A percentile compares a stretch with the other conserved stretches of the same genome.
Evolutionary conservation across 2,329 filamentous ascomycete genomes (phyloP).

Genomic region (Fusarium sp.): DNA sequence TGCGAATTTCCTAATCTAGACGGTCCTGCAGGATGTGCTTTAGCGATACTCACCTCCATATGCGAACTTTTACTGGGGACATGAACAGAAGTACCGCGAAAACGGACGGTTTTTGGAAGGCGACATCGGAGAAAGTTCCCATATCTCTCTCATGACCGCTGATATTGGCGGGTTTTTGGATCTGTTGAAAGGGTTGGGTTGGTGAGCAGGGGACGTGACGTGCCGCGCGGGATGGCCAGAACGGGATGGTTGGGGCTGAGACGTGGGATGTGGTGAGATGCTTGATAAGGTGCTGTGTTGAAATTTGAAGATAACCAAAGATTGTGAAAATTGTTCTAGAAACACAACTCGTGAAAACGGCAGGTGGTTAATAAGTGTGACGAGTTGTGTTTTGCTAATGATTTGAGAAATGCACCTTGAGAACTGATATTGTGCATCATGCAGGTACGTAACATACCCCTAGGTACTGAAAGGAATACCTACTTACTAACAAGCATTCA

Average conservation of each 20-base stretch:
- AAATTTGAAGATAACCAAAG: slow-evolving; percentile 23
- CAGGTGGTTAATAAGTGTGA: not conserved
- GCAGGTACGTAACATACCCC: slow-evolving; percentile 35
- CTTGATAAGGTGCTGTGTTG: slow-evolving; percentile 7
- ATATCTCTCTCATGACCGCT: not conserved
- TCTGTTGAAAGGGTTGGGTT: not conserved
- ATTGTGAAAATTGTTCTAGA: slow-evolving; percentile 20
- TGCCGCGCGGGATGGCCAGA: slow-evolving; percentile 15
- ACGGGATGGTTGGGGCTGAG: slow-evolving; percentile 19
- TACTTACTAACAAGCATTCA: not conserved
- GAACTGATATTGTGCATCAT: slow-evolving; percentile 31
- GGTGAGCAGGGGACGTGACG: not conserved
- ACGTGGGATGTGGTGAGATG: slow-evolving; percentile 35
- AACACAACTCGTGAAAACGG: slow-evolving; percentile 5
- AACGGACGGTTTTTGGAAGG: not conserved
- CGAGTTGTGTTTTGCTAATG: slow-evolving; percentile 1
- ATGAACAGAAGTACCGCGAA: slow-evolving; percentile 1
- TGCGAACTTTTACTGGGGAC: slow-evolving; percentile 10
- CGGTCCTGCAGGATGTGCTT: slow-evolving; percentile 1
- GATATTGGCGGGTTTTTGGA: slow-evolving; percentile 19
- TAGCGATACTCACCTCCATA: slow-evolving; percentile 1
- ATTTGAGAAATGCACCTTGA: not conserved
- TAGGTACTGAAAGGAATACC: not conserved
- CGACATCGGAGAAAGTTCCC: slow-evolving; percentile 13
- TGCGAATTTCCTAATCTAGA: not conserved